Conservation (phyloP, 1,284 basidiomycete species). For the Microstroma glucosiphilum region DNA sequence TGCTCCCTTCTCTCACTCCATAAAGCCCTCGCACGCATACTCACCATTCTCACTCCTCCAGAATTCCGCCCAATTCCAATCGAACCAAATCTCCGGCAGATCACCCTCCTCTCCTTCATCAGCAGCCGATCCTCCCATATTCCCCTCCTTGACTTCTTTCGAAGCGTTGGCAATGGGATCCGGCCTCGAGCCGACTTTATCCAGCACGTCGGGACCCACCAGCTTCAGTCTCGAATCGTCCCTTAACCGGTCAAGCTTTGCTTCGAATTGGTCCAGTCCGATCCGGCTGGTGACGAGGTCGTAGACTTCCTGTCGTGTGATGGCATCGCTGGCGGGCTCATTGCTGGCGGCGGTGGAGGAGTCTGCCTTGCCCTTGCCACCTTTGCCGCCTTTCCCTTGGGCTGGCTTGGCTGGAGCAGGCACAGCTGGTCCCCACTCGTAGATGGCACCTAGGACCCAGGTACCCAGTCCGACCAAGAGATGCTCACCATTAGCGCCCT, state of each 20-base stretch:
- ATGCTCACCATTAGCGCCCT: slow-evolving; percentile 72
- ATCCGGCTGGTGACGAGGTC: slow-evolving; percentile 73
- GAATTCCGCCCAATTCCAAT: slow-evolving; percentile 97
- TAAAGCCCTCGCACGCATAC: no score
- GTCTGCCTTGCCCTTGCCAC: slow-evolving; percentile 9
- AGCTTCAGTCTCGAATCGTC: slow-evolving; percentile 87
- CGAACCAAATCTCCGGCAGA: slow-evolving; percentile 83
- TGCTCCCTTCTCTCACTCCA: not conserved
- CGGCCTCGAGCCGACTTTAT: slow-evolving; percentile 26
- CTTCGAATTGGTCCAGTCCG: slow-evolving; percentile 79
- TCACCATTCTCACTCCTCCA: not conserved
- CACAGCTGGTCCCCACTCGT: slow-evolving; percentile 52
- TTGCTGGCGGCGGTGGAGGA: not conserved
- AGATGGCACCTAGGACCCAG: slow-evolving; percentile 85
- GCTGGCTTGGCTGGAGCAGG: not conserved
- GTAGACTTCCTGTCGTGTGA: slow-evolving; percentile 39
- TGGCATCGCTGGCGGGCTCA: slow-evolving; percentile 8
- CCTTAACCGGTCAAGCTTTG: slow-evolving; percentile 74
- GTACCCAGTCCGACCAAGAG: slow-evolving; percentile 84
- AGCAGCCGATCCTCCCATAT: slow-evolving; percentile 7
- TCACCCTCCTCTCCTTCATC: slow-evolving; percentile 58
- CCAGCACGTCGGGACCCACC: slow-evolving; percentile 69
- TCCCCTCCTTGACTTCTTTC: not conserved
- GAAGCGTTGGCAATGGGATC: slow-evolving; percentile 12
- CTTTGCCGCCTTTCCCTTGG: not conserved